phyloP scores from a whole-genome alignment of 1,284 basidiomycete species.

The Cryptococcus sp. region DNA sequence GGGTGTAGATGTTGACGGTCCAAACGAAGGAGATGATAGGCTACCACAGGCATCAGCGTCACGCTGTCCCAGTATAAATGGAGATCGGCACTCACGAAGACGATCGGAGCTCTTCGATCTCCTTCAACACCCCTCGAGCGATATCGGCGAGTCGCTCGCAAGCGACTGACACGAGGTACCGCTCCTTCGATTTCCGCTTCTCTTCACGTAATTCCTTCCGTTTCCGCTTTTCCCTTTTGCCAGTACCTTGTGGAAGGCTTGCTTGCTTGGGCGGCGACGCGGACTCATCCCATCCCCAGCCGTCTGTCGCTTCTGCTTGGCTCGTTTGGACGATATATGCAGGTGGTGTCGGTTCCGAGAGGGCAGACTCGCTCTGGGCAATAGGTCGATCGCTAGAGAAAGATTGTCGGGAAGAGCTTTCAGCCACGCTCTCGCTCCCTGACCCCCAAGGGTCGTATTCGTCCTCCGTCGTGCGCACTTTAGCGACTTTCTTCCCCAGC shows the following conservation, averaged over 20 bases:
- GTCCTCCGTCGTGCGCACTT: neutral
- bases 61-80: neutral
- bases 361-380: neutral
- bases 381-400: neutral
- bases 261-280: neutral
- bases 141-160: conserved; percentile 60
- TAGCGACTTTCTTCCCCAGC: conserved; percentile 8
- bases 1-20: conserved; percentile 1
- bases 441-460: conserved; percentile 2
- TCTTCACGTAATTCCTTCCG: conserved; percentile 28
- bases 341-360: neutral
- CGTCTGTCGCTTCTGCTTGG: conserved; percentile 4
- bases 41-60: neutral
- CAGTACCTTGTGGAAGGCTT: too few relatives aligned
- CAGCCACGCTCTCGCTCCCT: neutral
- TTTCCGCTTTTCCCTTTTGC: conserved; percentile 8
- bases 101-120: conserved; percentile 23
- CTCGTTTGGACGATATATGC: too few relatives aligned
- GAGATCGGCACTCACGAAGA: conserved; percentile 28
- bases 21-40: conserved; percentile 27
- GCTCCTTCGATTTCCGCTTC: conserved; percentile 33
- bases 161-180: conserved; percentile 43
- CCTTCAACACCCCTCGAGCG: conserved; percentile 56
- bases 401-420: neutral
- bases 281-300: conserved; percentile 18